phyloP scores from a whole-genome alignment of 257 asterid species.

The Ajuga chamaepitys region DNA sequence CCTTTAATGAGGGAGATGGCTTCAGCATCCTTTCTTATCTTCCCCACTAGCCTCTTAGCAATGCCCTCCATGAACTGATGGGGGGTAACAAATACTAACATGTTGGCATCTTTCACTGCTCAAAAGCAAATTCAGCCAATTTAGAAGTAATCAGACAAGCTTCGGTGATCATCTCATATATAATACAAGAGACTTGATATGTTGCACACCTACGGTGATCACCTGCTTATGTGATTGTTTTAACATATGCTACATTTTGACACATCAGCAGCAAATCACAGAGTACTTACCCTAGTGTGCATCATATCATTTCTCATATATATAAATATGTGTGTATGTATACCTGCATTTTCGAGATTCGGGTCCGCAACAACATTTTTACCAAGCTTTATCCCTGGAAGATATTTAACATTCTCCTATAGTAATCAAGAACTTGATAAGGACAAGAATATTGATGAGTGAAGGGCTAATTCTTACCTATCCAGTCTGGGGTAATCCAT shows the following conservation, averaged over 20 bases:
- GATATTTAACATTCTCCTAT: slow-evolving; percentile 90
- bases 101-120: slow-evolving; percentile 67
- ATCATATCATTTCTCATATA: too few relatives aligned
- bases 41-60: slow-evolving; percentile 62
- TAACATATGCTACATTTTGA: too few relatives aligned
- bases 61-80: slow-evolving; percentile 96
- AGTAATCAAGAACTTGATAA: not conserved
- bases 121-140: not conserved
- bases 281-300: too few relatives aligned
- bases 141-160: slow-evolving; percentile 5
- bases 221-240: too few relatives aligned
- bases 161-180: not conserved
- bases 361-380: slow-evolving; percentile 80
- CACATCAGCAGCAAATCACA: too few relatives aligned
- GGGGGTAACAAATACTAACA: slow-evolving; percentile 94
- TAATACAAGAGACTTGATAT: too few relatives aligned
- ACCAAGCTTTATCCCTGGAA: slow-evolving; percentile 79
- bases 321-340: not conserved
- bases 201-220: too few relatives aligned
- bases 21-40: slow-evolving; percentile 48
- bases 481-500: too few relatives aligned
- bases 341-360: slow-evolving; percentile 72
- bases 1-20: slow-evolving; percentile 89
- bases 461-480: too few relatives aligned
- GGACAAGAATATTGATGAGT: not conserved